A percentile compares a stretch with the other conserved stretches of the same genome.
Evolutionary conservation across 345 rosid species (phyloP).

Genomic region (Trapa bicornis): DNA sequence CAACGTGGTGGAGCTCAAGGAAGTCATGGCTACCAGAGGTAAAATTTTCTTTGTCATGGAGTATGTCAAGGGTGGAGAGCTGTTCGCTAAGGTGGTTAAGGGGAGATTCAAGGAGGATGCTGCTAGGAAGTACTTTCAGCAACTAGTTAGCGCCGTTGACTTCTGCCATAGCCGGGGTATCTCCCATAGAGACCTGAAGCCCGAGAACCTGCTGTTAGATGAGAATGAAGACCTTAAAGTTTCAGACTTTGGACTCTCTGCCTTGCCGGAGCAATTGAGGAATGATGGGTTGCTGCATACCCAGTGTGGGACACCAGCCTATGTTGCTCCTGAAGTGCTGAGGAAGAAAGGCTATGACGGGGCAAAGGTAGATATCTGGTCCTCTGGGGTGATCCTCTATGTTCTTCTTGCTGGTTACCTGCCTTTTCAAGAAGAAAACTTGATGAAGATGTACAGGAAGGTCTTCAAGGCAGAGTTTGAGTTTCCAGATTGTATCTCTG

Average conservation of each 20-base stretch:
- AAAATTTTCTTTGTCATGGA: slow-evolving; percentile 39
- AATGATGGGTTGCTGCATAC: slow-evolving; percentile 33
- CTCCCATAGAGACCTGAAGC: slow-evolving; percentile 43
- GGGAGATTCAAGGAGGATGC: slow-evolving; percentile 28
- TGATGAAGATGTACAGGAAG: slow-evolving; percentile 31
- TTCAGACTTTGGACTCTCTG: slow-evolving; percentile 44
- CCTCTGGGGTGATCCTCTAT: slow-evolving; percentile 43
- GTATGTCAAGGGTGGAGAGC: slow-evolving; percentile 32
- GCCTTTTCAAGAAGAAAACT: slow-evolving; percentile 33
- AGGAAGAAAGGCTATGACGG: slow-evolving; percentile 34
- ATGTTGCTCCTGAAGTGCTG: slow-evolving; percentile 40
- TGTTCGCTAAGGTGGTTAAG: slow-evolving; percentile 24
- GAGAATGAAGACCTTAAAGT: slow-evolving; percentile 33
- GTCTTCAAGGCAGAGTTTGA: slow-evolving; percentile 30
- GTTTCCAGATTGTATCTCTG: slow-evolving; percentile 29
- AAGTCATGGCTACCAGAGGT: slow-evolving; percentile 39
- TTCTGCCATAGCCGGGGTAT: slow-evolving; percentile 44
- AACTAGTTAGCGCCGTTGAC: slow-evolving; percentile 33
- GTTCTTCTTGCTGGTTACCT: slow-evolving; percentile 27
- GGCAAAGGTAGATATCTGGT: slow-evolving; percentile 39
- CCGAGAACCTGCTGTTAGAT: slow-evolving; percentile 41
- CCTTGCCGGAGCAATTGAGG: slow-evolving; percentile 22
- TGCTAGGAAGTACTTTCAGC: slow-evolving; percentile 34
- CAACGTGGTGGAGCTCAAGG: slow-evolving; percentile 30
- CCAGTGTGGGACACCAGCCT: slow-evolving; percentile 32